phyloP scores from a whole-genome alignment of 371 early-diverging fungal genomes.

The Mucor saturninus region DNA sequence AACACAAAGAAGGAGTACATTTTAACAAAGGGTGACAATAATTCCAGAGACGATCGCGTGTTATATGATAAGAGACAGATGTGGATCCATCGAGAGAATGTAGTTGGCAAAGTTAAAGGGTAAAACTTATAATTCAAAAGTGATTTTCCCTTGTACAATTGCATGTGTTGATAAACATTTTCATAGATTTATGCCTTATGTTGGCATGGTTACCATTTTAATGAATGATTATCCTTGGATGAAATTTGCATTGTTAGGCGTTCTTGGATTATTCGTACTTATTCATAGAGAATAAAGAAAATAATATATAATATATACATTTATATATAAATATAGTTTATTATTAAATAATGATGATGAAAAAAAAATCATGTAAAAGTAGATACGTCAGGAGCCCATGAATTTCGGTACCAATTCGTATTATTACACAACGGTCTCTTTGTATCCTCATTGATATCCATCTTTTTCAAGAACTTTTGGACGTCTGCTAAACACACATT shows the following conservation, averaged over 20 bases:
- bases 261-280: slow-evolving; percentile 76
- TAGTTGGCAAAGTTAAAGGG: slow-evolving; percentile 91
- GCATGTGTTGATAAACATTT: background rate
- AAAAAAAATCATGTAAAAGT: background rate
- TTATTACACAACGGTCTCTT: no score
- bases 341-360: background rate
- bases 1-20: slow-evolving; percentile 76
- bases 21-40: slow-evolving; percentile 99
- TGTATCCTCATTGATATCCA: background rate
- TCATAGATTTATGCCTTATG: slow-evolving; percentile 82
- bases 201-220: slow-evolving; percentile 96
- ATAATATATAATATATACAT: slow-evolving; percentile 15
- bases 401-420: no score
- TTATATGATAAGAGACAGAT: slow-evolving; percentile 89
- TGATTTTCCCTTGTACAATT: background rate
- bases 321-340: background rate
- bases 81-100: slow-evolving; percentile 88
- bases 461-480: slow-evolving; percentile 1
- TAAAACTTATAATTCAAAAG: slow-evolving; percentile 25
- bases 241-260: slow-evolving; percentile 80
- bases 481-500: slow-evolving; percentile 21
- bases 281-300: slow-evolving; percentile 64
- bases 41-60: slow-evolving; percentile 91
- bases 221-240: slow-evolving; percentile 95
- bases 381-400: no score